These are phyloP conservation scores for Fraxinus pennsylvanica DNA, from an alignment of 257 asterid species.

Conservation along the genomic window DNA sequence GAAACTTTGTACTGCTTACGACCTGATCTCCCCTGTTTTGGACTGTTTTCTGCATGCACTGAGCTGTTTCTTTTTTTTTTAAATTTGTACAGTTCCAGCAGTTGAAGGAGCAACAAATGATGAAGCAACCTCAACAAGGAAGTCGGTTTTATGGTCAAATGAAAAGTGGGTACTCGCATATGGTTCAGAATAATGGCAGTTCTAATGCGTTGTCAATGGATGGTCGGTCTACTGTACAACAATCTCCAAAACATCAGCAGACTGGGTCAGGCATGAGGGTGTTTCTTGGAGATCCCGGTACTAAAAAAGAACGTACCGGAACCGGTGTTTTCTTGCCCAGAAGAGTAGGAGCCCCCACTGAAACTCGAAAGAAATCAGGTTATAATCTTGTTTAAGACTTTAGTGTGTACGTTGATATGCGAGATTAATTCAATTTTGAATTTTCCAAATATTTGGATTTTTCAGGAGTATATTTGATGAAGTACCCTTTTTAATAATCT, in stretches of 20 bases:
- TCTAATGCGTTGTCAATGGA: constrained; percentile 6
- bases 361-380: constrained; percentile 52
- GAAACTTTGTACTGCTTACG: not conserved
- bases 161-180: constrained; percentile 16
- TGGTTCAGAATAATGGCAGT: constrained; percentile 22
- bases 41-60: not conserved
- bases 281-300: constrained; percentile 42
- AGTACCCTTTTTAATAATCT: not conserved
- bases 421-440: not conserved
- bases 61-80: not conserved
- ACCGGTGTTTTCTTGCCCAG: constrained; percentile 86
- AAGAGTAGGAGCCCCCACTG: constrained; percentile 36
- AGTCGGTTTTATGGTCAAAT: constrained; percentile 10
- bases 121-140: constrained; percentile 22
- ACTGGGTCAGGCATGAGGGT: constrained; percentile 44
- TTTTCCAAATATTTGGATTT: not conserved
- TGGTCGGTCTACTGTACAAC: constrained; percentile 41
- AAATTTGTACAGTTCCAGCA: constrained; percentile 31
- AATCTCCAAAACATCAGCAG: constrained; percentile 27
- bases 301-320: constrained; percentile 60
- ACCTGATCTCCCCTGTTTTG: not conserved
- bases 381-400: not conserved
- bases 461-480: not conserved
- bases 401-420: not conserved
- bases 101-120: constrained; percentile 26